Evolutionary conservation across 2,329 filamentous ascomycete genomes (phyloP).

Genomic region (Tricladium varicosporioides): DNA sequence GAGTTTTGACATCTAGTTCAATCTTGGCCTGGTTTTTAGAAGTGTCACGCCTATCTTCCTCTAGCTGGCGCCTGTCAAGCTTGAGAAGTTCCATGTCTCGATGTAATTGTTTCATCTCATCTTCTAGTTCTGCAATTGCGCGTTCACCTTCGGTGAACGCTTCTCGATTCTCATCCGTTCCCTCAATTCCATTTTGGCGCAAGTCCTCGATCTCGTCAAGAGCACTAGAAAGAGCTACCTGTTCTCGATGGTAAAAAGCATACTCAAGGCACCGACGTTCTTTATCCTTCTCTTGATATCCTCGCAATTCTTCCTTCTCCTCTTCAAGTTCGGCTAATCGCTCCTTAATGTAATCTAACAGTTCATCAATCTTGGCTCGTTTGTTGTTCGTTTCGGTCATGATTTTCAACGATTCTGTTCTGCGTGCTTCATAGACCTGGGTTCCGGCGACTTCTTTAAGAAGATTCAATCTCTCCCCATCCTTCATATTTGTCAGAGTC

Average conservation of each 20-base stretch:
- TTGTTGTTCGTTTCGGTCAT: slow-evolving; percentile 97
- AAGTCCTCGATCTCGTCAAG: slow-evolving; percentile 81
- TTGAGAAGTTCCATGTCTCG: slow-evolving; percentile 81
- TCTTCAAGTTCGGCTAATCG: slow-evolving; percentile 87
- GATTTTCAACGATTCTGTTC: slow-evolving; percentile 90
- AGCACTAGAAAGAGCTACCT: slow-evolving; percentile 72
- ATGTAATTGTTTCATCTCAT: slow-evolving; percentile 74
- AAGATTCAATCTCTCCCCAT: slow-evolving; percentile 82
- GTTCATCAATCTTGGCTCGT: slow-evolving; percentile 88
- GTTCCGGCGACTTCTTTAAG: slow-evolving; percentile 98
- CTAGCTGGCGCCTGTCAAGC: slow-evolving; percentile 81
- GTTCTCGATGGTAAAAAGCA: slow-evolving; percentile 87
- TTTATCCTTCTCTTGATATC: slow-evolving; percentile 91
- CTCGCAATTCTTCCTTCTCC: slow-evolving; percentile 92
- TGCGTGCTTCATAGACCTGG: slow-evolving; percentile 90
- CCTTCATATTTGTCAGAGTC: slow-evolving; percentile 97
- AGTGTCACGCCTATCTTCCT: slow-evolving; percentile 82
- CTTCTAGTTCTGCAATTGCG: slow-evolving; percentile 72
- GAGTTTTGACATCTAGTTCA: slow-evolving; percentile 78
- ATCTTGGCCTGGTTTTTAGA: slow-evolving; percentile 79
- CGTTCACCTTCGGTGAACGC: slow-evolving; percentile 77
- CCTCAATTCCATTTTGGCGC: slow-evolving; percentile 78
- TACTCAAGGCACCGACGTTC: slow-evolving; percentile 92
- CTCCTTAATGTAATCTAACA: slow-evolving; percentile 88
- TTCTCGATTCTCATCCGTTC: slow-evolving; percentile 76